phyloP scores from a whole-genome alignment of 2,329 filamentous ascomycete genomes.

The Trichoderma atrobrunneum region DNA sequence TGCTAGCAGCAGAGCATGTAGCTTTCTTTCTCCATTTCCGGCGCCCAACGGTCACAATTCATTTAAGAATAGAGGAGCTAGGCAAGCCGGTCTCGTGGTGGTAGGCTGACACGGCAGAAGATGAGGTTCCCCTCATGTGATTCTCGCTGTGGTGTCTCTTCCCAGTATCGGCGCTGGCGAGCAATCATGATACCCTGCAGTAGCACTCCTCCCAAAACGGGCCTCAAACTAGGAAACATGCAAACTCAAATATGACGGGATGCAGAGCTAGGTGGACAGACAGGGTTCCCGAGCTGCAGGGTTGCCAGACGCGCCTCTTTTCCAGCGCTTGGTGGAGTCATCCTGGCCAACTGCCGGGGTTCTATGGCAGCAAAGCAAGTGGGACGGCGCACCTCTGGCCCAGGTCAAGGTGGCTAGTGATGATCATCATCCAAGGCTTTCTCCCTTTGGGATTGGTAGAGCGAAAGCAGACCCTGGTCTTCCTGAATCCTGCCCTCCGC shows the following conservation, averaged over 20 bases:
- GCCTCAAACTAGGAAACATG: not conserved
- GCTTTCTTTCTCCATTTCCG: not conserved
- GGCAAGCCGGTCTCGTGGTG: not conserved
- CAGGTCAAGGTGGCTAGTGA: constrained; percentile 1
- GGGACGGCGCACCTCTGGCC: constrained; percentile 6
- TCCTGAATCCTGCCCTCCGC: constrained; percentile 8
- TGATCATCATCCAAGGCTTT: constrained; percentile 10
- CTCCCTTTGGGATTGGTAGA: not conserved
- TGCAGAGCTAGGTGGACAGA: constrained; percentile 5
- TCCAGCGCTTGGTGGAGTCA: constrained; percentile 5
- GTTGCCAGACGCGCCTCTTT: constrained; percentile 4
- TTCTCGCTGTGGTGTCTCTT: not conserved
- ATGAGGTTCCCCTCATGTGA: constrained; percentile 5
- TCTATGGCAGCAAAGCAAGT: constrained; percentile 7
- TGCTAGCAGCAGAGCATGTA: not conserved
- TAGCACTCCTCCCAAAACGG: not conserved
- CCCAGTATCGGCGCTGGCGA: not conserved
- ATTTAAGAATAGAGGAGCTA: not conserved
- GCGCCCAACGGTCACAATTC: not conserved
- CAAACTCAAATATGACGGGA: constrained; percentile 10
- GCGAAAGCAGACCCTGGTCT: not conserved
- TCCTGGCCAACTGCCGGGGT: constrained; percentile 4
- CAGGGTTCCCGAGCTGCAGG: constrained; percentile 6
- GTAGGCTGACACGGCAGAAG: constrained; percentile 3
- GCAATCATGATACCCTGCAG: not conserved